These are phyloP conservation scores for Durotheca rogersii DNA, from an alignment of 495 filamentous ascomycete genomes.

Conservation along the genomic window DNA sequence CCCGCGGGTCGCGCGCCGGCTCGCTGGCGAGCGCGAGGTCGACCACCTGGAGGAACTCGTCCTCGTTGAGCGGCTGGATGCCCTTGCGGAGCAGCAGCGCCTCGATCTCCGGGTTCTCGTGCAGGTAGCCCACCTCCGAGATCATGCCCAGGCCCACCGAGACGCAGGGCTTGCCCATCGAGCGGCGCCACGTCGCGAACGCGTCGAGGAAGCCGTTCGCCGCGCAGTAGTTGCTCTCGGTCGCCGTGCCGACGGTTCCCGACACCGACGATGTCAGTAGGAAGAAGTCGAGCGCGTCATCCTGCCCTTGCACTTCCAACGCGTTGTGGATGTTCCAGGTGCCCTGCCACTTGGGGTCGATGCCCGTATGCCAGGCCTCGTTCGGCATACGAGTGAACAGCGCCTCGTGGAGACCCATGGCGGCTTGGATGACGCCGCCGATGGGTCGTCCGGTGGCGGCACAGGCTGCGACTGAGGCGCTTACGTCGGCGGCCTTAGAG, in stretches of 20 bases:
- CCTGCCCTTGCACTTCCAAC: constrained; percentile 10
- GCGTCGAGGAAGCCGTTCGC: neutral
- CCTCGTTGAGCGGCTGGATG: constrained; percentile 36
- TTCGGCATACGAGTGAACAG: constrained; percentile 32
- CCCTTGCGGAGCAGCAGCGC: constrained; percentile 22
- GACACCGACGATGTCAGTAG: constrained; percentile 40
- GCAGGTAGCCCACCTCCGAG: neutral
- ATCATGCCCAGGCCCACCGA: neutral
- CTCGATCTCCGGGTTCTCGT: constrained; percentile 30
- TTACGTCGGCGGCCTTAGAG: constrained; percentile 29
- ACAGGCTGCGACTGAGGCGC: constrained; percentile 35
- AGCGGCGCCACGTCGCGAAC: neutral
- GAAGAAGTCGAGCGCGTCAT: constrained; percentile 61
- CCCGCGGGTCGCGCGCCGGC: neutral
- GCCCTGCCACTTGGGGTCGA: constrained; percentile 27
- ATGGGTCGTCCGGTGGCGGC: constrained; percentile 33
- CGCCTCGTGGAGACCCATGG: constrained; percentile 48
- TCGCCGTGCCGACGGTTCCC: neutral
- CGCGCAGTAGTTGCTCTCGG: neutral
- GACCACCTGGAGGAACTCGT: constrained; percentile 7
- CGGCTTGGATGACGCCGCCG: constrained; percentile 45
- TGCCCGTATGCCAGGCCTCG: constrained; percentile 22
- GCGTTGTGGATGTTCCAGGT: constrained; percentile 7
- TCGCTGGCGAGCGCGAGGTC: constrained; percentile 1
- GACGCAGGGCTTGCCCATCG: too few species aligned